These are phyloP conservation scores for Colletotrichum sp. DNA, from an alignment of 2,329 filamentous ascomycete species.

Conservation along the genomic window DNA sequence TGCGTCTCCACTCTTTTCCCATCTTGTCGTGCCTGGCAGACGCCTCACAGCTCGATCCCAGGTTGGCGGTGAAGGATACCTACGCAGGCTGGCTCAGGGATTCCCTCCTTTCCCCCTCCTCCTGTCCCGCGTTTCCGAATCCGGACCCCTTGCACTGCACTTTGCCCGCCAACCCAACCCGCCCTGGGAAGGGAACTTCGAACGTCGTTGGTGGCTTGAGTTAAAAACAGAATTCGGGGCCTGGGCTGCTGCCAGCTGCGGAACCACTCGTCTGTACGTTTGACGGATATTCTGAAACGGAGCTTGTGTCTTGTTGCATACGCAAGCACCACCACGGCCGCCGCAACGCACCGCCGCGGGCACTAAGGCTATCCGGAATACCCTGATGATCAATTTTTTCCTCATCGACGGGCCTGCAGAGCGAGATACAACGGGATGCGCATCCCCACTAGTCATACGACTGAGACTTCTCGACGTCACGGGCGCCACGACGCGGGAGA, in stretches of 20 bases:
- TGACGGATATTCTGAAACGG: slow-evolving; percentile 22
- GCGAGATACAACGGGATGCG: neutral
- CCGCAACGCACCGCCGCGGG: neutral
- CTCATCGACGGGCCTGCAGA: neutral
- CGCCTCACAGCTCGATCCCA: slow-evolving; percentile 16
- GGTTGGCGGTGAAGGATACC: slow-evolving; percentile 26
- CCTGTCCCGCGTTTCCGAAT: slow-evolving; percentile 13
- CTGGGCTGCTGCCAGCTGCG: neutral
- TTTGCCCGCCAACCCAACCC: neutral
- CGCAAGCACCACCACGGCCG: neutral
- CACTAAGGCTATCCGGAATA: neutral
- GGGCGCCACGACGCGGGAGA: neutral
- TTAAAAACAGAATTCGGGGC: slow-evolving; percentile 3
- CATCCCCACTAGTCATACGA: slow-evolving; percentile 15
- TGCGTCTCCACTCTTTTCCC: slow-evolving; percentile 16
- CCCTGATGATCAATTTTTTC: slow-evolving; percentile 1
- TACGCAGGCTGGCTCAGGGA: neutral
- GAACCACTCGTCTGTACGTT: slow-evolving; percentile 8
- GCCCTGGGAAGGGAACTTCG: neutral
- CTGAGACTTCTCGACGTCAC: slow-evolving; percentile 12
- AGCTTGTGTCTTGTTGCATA: slow-evolving; percentile 11
- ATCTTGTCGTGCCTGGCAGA: slow-evolving; percentile 17
- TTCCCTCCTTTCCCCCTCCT: slow-evolving; percentile 24
- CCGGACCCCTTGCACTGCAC: slow-evolving; percentile 10
- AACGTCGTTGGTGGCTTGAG: neutral